These are phyloP conservation scores for Aspergillus fructus DNA, from an alignment of 2,329 filamentous ascomycete genomes.

Conservation along the genomic window DNA sequence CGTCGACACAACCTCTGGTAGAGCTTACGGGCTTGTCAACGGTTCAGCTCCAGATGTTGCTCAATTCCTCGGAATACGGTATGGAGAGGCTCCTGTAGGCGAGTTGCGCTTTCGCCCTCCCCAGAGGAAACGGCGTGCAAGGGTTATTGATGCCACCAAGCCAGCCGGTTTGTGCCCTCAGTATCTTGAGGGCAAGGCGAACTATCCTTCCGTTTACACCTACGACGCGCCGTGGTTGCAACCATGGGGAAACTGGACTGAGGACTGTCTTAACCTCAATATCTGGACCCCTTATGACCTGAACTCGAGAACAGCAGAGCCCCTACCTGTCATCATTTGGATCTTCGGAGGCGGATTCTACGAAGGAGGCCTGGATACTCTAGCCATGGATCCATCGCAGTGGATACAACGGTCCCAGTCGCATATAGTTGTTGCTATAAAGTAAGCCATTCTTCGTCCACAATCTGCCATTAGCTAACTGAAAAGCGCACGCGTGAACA, in stretches of 20 bases:
- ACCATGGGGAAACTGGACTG: background rate
- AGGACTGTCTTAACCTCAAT: background rate
- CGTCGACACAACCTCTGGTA: too few species aligned
- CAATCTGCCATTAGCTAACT: background rate
- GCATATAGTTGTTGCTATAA: background rate
- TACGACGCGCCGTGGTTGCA: too few species aligned
- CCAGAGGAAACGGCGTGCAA: too few species aligned
- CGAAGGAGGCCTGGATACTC: background rate
- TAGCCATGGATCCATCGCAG: background rate
- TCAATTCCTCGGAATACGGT: too few species aligned
- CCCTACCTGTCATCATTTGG: background rate
- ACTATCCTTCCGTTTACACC: too few species aligned
- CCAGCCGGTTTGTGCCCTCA: too few species aligned
- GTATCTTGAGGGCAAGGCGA: too few species aligned
- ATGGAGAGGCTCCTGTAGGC: too few species aligned
- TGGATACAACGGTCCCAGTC: background rate
- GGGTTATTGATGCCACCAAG: too few species aligned
- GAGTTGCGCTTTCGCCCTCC: too few species aligned
- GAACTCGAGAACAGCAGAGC: background rate
- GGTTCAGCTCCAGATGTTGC: too few species aligned
- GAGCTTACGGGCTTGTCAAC: too few species aligned
- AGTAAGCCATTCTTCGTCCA: background rate
- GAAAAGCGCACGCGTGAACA: background rate
- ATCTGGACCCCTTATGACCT: background rate
- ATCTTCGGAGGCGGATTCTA: background rate